These are phyloP conservation scores for Chenopodium suecicum DNA, from an alignment of 148 eudicot species.

Conservation along the genomic window DNA sequence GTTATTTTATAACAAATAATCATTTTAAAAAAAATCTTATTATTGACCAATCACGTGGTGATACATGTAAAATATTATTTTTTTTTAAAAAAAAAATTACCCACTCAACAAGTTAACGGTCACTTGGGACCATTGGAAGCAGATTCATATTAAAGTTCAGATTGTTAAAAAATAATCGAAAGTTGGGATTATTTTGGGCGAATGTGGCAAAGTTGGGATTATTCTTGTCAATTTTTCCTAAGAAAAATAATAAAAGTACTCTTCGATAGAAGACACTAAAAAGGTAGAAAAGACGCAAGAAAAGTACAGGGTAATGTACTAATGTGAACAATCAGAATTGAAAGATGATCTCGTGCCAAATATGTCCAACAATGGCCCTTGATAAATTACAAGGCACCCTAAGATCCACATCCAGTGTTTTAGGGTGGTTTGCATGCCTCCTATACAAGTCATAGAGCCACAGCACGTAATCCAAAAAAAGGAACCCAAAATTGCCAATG, in stretches of 20 bases:
- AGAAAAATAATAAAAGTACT: not conserved
- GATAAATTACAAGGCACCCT: not conserved
- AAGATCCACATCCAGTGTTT: not conserved
- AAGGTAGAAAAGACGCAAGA: not conserved
- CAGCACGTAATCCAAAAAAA: not conserved
- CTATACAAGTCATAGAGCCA: not conserved
- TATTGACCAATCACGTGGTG: too few species aligned
- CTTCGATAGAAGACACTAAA: not conserved
- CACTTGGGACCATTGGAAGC: too few species aligned
- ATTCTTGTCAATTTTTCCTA: too few species aligned
- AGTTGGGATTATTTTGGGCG: too few species aligned
- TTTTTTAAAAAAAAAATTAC: too few species aligned
- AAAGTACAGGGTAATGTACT: not conserved
- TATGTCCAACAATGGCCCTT: not conserved
- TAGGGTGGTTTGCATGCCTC: not conserved
- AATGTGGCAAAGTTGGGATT: too few species aligned
- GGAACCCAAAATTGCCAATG: not conserved
- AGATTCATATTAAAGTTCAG: too few species aligned
- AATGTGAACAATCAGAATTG: not conserved
- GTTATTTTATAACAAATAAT: too few species aligned
- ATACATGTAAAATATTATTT: too few species aligned
- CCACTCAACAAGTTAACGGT: too few species aligned
- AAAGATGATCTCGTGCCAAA: not conserved
- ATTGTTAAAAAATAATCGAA: too few species aligned
- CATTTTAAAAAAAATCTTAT: too few species aligned